phyloP scores from a whole-genome alignment of 495 filamentous ascomycete genomes.

The Oidiodendron maius region DNA sequence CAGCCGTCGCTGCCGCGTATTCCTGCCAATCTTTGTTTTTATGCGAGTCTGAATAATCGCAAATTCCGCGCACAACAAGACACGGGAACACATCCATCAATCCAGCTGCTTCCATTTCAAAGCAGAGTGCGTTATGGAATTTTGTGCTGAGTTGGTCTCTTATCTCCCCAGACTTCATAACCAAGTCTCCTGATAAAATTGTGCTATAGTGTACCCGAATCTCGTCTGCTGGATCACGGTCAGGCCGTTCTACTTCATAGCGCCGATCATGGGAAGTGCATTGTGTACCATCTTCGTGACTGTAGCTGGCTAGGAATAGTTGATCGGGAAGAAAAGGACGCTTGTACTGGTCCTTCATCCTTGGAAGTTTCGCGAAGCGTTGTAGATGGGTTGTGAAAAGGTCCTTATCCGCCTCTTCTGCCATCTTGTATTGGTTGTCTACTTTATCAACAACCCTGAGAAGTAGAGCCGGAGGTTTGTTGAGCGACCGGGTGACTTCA shows the following conservation, averaged over 20 bases:
- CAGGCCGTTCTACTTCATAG: neutral
- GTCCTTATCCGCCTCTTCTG: neutral
- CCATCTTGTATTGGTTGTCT: neutral
- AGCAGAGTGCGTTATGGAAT: neutral
- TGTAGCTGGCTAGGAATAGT: neutral
- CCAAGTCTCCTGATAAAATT: neutral
- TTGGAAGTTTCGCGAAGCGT: slow-evolving; percentile 7
- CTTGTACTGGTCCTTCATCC: neutral
- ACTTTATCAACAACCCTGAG: neutral
- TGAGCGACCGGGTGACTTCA: neutral
- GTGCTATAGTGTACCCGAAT: neutral
- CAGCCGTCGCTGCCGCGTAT: slow-evolving; percentile 26
- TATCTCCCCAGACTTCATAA: neutral
- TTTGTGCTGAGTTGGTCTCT: neutral
- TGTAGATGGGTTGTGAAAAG: slow-evolving; percentile 13
- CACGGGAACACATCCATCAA: neutral
- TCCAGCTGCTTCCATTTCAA: too few relatives aligned
- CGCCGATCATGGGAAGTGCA: neutral
- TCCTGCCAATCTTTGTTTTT: slow-evolving; percentile 32
- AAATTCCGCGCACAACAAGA: neutral
- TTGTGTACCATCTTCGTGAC: neutral
- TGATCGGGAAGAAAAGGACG: neutral
- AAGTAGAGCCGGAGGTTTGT: neutral
- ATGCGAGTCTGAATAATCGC: too few relatives aligned
- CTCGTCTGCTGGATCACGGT: neutral